phyloP scores from a whole-genome alignment of 352 stramenopile species.

The Globisporangium alternatum region DNA sequence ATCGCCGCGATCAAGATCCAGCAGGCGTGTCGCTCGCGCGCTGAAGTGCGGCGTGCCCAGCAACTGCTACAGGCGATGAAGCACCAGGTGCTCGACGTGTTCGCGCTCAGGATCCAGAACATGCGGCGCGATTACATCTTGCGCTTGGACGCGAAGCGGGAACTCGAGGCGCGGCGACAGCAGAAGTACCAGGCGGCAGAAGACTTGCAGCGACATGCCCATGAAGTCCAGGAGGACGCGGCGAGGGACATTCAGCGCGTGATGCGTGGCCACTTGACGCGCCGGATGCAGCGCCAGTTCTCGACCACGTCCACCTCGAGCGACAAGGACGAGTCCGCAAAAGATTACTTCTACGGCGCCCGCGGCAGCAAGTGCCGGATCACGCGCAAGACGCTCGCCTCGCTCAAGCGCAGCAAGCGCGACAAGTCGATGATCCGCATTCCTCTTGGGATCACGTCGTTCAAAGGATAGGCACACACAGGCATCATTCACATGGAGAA shows the following conservation, averaged over 20 bases:
- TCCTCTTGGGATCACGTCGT: slow-evolving; percentile 1
- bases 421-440: slow-evolving; percentile 41
- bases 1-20: slow-evolving; percentile 47
- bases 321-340: slow-evolving; percentile 25
- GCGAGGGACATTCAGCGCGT: slow-evolving; percentile 47
- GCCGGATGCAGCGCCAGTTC: slow-evolving; percentile 30
- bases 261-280: slow-evolving; percentile 30
- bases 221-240: slow-evolving; percentile 23
- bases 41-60: slow-evolving; percentile 40
- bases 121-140: slow-evolving; percentile 29
- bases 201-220: slow-evolving; percentile 16
- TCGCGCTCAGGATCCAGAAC: slow-evolving; percentile 44
- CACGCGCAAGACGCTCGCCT: slow-evolving; percentile 25
- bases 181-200: slow-evolving; percentile 21
- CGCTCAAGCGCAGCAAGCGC: slow-evolving; percentile 29
- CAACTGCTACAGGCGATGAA: slow-evolving; percentile 31
- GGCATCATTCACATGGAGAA: not conserved
- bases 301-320: slow-evolving; percentile 30
- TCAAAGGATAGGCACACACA: not conserved
- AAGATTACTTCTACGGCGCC: slow-evolving; percentile 25
- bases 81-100: slow-evolving; percentile 29
- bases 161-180: slow-evolving; percentile 28
- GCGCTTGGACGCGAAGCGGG: slow-evolving; percentile 24
- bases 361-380: slow-evolving; percentile 12
- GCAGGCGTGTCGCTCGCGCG: slow-evolving; percentile 34